A percentile compares a stretch with the other conserved stretches of the same genome.
Evolutionary conservation across 2,329 filamentous ascomycete species (phyloP).

Genomic region (Aspergillus caelatus): DNA sequence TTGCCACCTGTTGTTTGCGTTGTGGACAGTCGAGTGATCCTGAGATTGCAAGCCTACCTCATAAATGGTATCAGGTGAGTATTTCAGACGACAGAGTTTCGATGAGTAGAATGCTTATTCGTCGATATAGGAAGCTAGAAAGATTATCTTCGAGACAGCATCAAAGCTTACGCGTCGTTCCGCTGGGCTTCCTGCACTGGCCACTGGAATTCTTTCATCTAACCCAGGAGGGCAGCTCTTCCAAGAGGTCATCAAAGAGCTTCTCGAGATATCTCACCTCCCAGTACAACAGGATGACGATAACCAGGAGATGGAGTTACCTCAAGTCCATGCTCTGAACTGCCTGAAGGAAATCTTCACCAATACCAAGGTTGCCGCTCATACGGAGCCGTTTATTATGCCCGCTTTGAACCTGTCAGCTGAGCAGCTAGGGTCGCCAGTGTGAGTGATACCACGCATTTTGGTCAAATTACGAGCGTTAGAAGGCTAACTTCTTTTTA

Average conservation of each 20-base stretch:
- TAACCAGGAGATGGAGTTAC: constrained; percentile 60
- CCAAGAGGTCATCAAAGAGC: constrained; percentile 44
- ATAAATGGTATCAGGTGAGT: constrained; percentile 71
- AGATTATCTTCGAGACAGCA: constrained; percentile 72
- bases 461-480: not conserved
- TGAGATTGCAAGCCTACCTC: constrained; percentile 54
- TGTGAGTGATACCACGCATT: constrained; percentile 54
- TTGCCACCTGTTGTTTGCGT: constrained; percentile 75
- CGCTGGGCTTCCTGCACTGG: constrained; percentile 84
- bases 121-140: constrained; percentile 53
- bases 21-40: constrained; percentile 56
- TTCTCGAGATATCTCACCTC: constrained; percentile 42
- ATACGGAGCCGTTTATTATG: constrained; percentile 74
- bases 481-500: constrained; percentile 35
- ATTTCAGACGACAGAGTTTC: not conserved
- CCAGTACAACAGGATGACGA: constrained; percentile 32
- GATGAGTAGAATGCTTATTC: not conserved
- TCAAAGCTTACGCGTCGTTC: constrained; percentile 85
- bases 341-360: constrained; percentile 91
- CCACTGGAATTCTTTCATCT: constrained; percentile 73
- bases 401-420: constrained; percentile 78
- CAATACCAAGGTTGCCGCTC: constrained; percentile 72
- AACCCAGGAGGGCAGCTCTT: constrained; percentile 57
- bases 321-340: constrained; percentile 94
- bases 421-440: constrained; percentile 73